Evolutionary conservation across 495 filamentous ascomycete species (phyloP).

Genomic region (Letharia lupina): DNA sequence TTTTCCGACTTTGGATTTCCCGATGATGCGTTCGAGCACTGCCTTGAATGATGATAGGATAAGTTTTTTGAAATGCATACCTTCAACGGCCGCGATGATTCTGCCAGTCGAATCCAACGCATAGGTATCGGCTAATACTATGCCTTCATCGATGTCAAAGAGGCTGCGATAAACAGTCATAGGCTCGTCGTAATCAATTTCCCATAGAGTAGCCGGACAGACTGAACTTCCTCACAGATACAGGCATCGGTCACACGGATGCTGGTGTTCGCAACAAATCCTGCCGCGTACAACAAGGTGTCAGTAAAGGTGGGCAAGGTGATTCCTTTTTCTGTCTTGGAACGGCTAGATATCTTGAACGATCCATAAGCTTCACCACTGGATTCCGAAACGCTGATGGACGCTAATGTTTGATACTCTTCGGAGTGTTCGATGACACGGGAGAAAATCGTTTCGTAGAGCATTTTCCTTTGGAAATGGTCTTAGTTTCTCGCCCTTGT

Average conservation of each 20-base stretch:
- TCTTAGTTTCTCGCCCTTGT: not conserved
- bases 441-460: not conserved
- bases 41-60: not conserved
- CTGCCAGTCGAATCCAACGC: conserved; percentile 18
- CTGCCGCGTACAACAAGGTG: no score
- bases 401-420: conserved; percentile 1
- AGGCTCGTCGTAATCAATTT: conserved; percentile 4
- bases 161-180: conserved; percentile 20
- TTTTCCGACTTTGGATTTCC: not conserved
- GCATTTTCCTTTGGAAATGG: not conserved
- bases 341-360: no score
- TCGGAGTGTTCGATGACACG: conserved; percentile 1
- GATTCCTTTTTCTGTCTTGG: no score
- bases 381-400: conserved; percentile 5
- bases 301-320: no score
- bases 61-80: conserved; percentile 19
- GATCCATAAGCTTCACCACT: no score
- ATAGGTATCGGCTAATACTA: conserved; percentile 17
- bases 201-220: conserved; percentile 12
- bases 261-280: no score
- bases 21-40: not conserved
- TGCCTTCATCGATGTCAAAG: conserved; percentile 16
- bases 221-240: conserved; percentile 21
- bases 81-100: conserved; percentile 15
- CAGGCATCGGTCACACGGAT: conserved; percentile 10